Base-by-base conservation (phyloP, 306 rosid species). In the Hippophae rhamnoides region DNA sequence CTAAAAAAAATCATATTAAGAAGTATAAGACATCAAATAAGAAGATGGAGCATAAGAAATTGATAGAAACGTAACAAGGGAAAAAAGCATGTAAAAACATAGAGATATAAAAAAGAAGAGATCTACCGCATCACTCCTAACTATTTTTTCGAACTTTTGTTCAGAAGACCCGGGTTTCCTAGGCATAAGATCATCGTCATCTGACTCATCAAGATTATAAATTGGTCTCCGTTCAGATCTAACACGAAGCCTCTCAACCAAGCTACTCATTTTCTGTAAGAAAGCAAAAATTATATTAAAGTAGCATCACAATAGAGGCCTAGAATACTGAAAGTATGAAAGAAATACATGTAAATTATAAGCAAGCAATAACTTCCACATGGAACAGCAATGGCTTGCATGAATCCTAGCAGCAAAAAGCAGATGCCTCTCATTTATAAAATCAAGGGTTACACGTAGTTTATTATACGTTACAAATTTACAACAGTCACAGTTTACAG, bases 191-290 rank as follows among this genome's bases (percentile, higher is more conserved):
- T 93, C 99, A 45, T 93, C 99, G 7, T 93, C 99, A 41, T 92
- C 99, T 40, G 97, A 93, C 27, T 93, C 97, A 6, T 93, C 99
- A 7, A 93, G 60, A 66, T 92, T 84, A 71, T 88, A 93, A 60
- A 86, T 44, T 23, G 99, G 97, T 71, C 76, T 82, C 63, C 99
- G 96, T 50, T 88, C 99, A 38, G 99, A 86, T 74, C 99, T 78
- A 72, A 78, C 95, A 4, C 99, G 95, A 64, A 93, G 97, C 85
- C 99, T 88, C 85, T 93, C 99, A 45, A 86, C 99, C 86, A 93
- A 71, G 74, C 97, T 93, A 84, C 95, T 93, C 99, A 93, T 93
- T 52, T 64, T 84, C 88, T 72, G 81, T 68, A 67, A 58, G 59
- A 23, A 43, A 54, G 13, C n/a, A 54, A 27, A 67, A 8, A 31